These are phyloP conservation scores for Rhizopus microsporus DNA, from an alignment of 371 early-diverging fungal genomes.

Conservation along the genomic window DNA sequence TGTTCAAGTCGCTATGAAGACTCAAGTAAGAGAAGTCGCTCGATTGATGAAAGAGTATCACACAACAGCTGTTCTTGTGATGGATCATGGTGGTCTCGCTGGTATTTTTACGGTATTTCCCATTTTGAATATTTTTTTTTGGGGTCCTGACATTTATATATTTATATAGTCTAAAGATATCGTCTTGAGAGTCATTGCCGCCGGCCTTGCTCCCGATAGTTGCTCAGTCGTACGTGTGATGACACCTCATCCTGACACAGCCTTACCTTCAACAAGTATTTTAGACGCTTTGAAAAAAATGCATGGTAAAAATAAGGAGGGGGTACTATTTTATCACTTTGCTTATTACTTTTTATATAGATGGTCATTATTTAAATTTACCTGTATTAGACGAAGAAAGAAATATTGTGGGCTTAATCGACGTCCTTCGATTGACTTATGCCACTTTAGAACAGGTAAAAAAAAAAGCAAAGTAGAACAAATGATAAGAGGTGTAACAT, in stretches of 20 bases:
- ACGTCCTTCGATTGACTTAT: slow-evolving; percentile 91
- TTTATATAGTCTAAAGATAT: slow-evolving; percentile 73
- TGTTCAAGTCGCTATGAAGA: slow-evolving; percentile 77
- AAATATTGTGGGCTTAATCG: slow-evolving; percentile 86
- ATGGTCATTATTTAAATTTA: slow-evolving; percentile 95
- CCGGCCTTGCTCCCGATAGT: slow-evolving; percentile 84
- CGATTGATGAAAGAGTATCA: slow-evolving; percentile 83
- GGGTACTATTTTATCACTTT: slow-evolving; percentile 1
- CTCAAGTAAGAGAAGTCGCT: slow-evolving; percentile 92
- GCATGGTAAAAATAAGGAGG: slow-evolving; percentile 63
- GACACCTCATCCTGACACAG: slow-evolving; percentile 98
- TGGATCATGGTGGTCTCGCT: slow-evolving; percentile 80
- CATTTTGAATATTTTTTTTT: slow-evolving; percentile 3
- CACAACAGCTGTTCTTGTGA: slow-evolving; percentile 91
- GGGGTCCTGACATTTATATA: neutral
- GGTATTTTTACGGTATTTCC: slow-evolving; percentile 93
- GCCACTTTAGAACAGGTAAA: slow-evolving; percentile 73
- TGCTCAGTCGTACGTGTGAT: slow-evolving; percentile 96
- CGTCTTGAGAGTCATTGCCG: slow-evolving; percentile 94
- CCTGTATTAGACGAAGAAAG: slow-evolving; percentile 86
- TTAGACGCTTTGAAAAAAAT: slow-evolving; percentile 94
- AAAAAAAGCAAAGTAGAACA: neutral
- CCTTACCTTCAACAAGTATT: slow-evolving; percentile 78
- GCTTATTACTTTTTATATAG: slow-evolving; percentile 40
- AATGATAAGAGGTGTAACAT: neutral